Evolutionary conservation across 2,329 filamentous ascomycete genomes (phyloP), one percentile per base, ranked within the genome.

Genomic region (Chaetomium sp.): DNA sequence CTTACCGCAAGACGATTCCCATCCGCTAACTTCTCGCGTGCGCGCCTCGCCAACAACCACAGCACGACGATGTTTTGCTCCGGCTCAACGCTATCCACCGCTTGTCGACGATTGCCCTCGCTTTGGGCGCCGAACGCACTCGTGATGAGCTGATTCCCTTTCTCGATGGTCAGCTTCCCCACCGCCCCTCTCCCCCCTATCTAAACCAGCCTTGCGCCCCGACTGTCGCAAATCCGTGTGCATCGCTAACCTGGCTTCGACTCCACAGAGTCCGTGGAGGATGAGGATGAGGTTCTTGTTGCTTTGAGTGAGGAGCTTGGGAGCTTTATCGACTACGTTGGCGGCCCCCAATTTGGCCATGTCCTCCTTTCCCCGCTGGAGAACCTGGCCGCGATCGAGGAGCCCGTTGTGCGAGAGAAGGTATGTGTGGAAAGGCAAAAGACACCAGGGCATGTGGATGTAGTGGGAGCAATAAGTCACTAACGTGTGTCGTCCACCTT

Each of bases 111-210:
- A 99, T 99, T 77, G 94, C 95, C 69, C 86, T 99, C 65, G 94
- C 94, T 67, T 79, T 99, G 64, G 94, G 94, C 69, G 85, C 94
- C 61, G 94, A 99, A 79, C 88, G 94, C 75, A 99, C 94, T 70
- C 87, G 94, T 72, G 92, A 99, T 69, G 94, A 99, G 79, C 84
- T 99, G 70, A 96, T 99, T 77, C 95, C 95, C 66, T 99, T 99
- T 73, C 84, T 99, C 70, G 95, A 99, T 74, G 94, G 94, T 97
- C 78, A 77, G 88, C 79, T 62, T 63, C 41, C 79, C 62, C 63
- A 42, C 63, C 55, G 64, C 56, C 46, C 58, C 55, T 54, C 55
- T 34, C 46, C 43, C 44, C 47, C 19, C 19, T 27, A 27, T 27
- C 19, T 27, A 27, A 27, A 27, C 19, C 19, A 27, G 19, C 19